Evolutionary conservation across 2,329 filamentous ascomycete genomes (phyloP).

Genomic region (Fusarium sp.): DNA sequence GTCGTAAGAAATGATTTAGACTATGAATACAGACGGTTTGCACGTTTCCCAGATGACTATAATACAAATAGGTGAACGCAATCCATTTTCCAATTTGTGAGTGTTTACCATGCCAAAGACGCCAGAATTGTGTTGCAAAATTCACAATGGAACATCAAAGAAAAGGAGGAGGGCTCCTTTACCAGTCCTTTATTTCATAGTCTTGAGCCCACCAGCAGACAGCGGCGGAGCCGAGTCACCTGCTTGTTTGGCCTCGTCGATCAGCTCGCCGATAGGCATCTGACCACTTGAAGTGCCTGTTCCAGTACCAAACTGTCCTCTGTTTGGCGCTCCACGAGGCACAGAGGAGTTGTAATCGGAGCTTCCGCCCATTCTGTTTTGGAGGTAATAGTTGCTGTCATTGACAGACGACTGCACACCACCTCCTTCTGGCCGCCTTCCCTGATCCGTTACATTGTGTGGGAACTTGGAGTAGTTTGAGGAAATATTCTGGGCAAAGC

Average conservation of each 20-base stretch:
- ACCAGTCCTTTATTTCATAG: slow-evolving; percentile 6
- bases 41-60: too few relatives aligned
- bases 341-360: slow-evolving; percentile 1
- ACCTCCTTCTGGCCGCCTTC: neutral
- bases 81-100: neutral
- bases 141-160: neutral
- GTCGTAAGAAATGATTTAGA: too few relatives aligned
- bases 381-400: slow-evolving; percentile 17
- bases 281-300: neutral
- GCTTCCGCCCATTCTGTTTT: neutral
- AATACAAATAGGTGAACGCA: too few relatives aligned
- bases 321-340: slow-evolving; percentile 3
- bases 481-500: neutral
- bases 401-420: slow-evolving; percentile 10
- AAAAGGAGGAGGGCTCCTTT: neutral
- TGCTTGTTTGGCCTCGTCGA: slow-evolving; percentile 9
- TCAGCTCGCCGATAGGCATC: slow-evolving; percentile 1
- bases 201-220: slow-evolving; percentile 7
- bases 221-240: slow-evolving; percentile 1
- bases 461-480: slow-evolving; percentile 13
- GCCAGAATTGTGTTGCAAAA: neutral
- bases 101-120: neutral
- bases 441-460: neutral
- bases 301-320: neutral
- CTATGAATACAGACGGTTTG: too few relatives aligned